Base-by-base conservation (phyloP, 2,329 filamentous ascomycete genomes). In the Ceratocystis smalleyi region DNA sequence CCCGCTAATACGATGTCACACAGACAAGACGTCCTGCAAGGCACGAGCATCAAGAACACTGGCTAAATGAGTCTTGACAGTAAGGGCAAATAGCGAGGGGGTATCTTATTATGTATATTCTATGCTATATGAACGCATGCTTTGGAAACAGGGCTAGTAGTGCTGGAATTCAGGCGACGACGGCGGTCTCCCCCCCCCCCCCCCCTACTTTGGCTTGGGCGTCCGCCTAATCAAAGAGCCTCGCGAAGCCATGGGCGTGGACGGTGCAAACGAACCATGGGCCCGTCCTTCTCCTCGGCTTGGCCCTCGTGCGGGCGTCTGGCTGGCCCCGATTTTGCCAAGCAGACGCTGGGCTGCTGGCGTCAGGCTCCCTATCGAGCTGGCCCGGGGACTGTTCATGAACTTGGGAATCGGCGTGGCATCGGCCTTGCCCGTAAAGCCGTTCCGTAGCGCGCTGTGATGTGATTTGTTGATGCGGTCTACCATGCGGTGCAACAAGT, bases 401-500 rank as follows among this genome's bases (percentile, higher is more conserved):
- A 88, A 89, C 69, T 80, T 83, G 7, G 88, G 87, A n/a, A 85
- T 81, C 0, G 85, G 84, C 2, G 82, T 84, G 65, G 75, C 74
- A 40, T 82, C 79, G 12, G 76, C 78, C 69, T 79, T 87, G 15
- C 81, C 84, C 3, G 79, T 83, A 67, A 83, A 78, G 27, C 83
- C 84, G 19, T 80, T 76, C 64, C 79, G 81, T 6, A 81, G 79
- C 3, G 82, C 79, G 30, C 80, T 79, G 61, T 86, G 82, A 72
- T 91, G 91, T 2, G 81, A 86, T 70, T 84, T 83, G 12, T 88
- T 83, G 24, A 89, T 88, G 62, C 83, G 83, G 67, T 96, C 91
- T 1, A 96, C 91, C 81, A 96, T 89, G 43, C 85, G 83, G 70
- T 92, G 84, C 73, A 95, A 91, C 32, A 97, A 76, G 43, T 83